phyloP scores from a whole-genome alignment of 495 filamentous ascomycete genomes.

The Aspergillus campestris region DNA sequence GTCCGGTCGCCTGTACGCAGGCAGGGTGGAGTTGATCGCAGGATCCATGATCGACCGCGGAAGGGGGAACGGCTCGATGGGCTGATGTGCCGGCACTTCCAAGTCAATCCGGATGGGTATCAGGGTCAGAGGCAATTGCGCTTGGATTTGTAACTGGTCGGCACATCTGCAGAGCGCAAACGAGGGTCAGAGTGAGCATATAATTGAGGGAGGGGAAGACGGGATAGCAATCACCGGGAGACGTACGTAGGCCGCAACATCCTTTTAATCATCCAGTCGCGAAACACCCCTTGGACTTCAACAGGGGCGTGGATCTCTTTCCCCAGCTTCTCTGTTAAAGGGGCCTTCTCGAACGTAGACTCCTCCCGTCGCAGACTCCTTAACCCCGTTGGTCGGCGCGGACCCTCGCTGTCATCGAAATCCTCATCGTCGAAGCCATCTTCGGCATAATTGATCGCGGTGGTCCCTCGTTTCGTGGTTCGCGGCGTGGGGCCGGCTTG shows the following conservation, averaged over 20 bases:
- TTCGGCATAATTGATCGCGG: conserved; percentile 94
- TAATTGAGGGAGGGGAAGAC: neutral
- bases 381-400: conserved; percentile 73
- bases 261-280: conserved; percentile 88
- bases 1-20: conserved; percentile 71
- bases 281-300: conserved; percentile 79
- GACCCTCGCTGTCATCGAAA: conserved; percentile 77
- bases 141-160: conserved; percentile 73
- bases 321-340: conserved; percentile 64
- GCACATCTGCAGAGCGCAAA: conserved; percentile 23
- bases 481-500: conserved; percentile 61
- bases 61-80: conserved; percentile 61
- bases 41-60: conserved; percentile 54
- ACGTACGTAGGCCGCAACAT: conserved; percentile 46
- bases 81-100: conserved; percentile 73
- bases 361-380: conserved; percentile 78
- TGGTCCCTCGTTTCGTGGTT: conserved; percentile 94
- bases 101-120: conserved; percentile 96
- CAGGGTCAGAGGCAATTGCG: conserved; percentile 75
- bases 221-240: conserved; percentile 1
- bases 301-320: conserved; percentile 77
- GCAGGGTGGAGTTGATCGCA: conserved; percentile 53
- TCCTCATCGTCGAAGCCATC: conserved; percentile 92
- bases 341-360: conserved; percentile 49
- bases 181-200: conserved; percentile 7